These are phyloP conservation scores for Penicillium brasilianum DNA, from an alignment of 2,329 filamentous ascomycete species.

Conservation along the genomic window DNA sequence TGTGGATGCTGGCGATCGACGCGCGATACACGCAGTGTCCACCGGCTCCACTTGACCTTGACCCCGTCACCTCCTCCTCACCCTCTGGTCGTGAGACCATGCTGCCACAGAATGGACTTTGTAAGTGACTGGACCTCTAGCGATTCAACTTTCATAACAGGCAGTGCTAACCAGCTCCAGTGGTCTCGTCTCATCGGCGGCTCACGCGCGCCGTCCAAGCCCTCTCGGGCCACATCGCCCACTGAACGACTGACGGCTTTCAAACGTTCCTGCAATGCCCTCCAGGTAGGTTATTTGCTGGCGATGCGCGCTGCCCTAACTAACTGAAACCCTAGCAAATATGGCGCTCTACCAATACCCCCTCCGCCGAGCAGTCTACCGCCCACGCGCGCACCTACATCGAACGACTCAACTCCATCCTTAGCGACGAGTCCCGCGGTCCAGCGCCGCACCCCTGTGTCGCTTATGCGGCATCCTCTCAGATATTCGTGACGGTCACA, in stretches of 20 bases:
- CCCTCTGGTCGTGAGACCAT: conserved; percentile 35
- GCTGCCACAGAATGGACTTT: conserved; percentile 50
- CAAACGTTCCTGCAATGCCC: conserved; percentile 64
- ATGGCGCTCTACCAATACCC: conserved; percentile 62
- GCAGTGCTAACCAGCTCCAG: conserved; percentile 40
- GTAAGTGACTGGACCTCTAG: conserved; percentile 37
- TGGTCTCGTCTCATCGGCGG: conserved; percentile 68
- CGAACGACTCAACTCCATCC: conserved; percentile 66
- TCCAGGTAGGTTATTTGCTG: conserved; percentile 52
- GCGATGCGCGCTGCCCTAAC: background rate
- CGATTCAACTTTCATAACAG: background rate
- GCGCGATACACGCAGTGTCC: conserved; percentile 22
- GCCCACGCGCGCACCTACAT: conserved; percentile 58
- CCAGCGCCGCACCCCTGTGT: conserved; percentile 92
- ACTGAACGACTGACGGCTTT: conserved; percentile 66
- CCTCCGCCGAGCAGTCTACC: conserved; percentile 57
- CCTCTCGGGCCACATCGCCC: conserved; percentile 58
- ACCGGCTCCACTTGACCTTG: conserved; percentile 29
- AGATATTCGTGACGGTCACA: conserved; percentile 86
- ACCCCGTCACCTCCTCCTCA: conserved; percentile 25
- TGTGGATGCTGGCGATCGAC: conserved; percentile 22
- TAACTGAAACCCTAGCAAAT: conserved; percentile 54
- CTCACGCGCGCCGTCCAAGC: conserved; percentile 54
- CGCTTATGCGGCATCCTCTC: conserved; percentile 79
- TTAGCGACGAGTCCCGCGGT: conserved; percentile 86